These are phyloP conservation scores for Ophiostoma perfectum DNA, from an alignment of 2,329 filamentous ascomycete genomes.

Conservation along the genomic window DNA sequence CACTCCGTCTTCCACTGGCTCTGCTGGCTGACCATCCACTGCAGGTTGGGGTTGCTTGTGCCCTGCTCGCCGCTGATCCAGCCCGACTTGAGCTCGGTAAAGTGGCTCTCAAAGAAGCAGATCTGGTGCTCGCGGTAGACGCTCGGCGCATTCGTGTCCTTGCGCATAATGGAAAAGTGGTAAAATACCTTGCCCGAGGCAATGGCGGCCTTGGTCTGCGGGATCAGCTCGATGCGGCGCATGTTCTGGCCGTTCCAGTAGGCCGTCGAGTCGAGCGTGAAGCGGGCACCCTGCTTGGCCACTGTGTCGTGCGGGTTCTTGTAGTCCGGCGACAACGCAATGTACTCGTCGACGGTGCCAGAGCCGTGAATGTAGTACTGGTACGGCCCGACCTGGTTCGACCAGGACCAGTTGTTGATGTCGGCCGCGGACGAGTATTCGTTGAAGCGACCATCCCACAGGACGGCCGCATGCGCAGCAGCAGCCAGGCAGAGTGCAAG, in stretches of 20 bases:
- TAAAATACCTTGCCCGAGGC: conserved; percentile 64
- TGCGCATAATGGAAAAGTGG: conserved; percentile 63
- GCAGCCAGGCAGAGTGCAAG: not conserved
- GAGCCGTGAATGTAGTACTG: conserved; percentile 72
- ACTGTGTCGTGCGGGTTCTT: conserved; percentile 61
- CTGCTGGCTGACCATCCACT: conserved; percentile 58
- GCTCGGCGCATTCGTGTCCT: conserved; percentile 54
- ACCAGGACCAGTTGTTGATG: conserved; percentile 59
- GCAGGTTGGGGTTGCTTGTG: conserved; percentile 48
- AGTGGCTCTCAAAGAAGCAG: conserved; percentile 61
- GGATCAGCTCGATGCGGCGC: conserved; percentile 69
- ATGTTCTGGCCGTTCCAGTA: conserved; percentile 69
- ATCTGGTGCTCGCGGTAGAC: conserved; percentile 62
- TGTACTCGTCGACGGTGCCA: conserved; percentile 51
- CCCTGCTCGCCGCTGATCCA: conserved; percentile 47
- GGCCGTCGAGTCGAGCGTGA: conserved; percentile 58
- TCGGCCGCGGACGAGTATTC: conserved; percentile 49
- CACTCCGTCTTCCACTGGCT: conserved; percentile 60
- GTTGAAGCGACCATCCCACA: conserved; percentile 64
- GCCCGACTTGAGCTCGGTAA: conserved; percentile 68
- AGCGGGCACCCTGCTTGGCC: conserved; percentile 60
- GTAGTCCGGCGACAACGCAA: conserved; percentile 54
- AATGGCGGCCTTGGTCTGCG: conserved; percentile 61
- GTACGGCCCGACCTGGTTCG: conserved; percentile 63
- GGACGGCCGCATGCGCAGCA: conserved; percentile 28